Conservation (phyloP, 257 asterid species). For the Fraxinus pennsylvanica region DNA sequence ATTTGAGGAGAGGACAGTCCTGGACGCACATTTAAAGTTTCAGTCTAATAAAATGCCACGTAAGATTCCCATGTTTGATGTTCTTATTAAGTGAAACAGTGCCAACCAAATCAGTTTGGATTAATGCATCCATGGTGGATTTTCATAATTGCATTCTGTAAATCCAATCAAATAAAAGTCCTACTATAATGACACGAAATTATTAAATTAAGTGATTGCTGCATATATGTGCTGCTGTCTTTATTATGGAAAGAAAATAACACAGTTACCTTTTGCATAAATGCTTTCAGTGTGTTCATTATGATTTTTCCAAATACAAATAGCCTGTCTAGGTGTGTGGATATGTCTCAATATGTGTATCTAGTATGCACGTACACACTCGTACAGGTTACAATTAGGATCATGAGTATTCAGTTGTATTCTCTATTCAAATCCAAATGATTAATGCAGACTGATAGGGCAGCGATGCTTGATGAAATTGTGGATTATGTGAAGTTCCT, state of each 20-base stretch:
- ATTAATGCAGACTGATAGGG: slow-evolving; percentile 83
- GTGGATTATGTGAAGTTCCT: slow-evolving; percentile 97
- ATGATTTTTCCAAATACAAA: neutral
- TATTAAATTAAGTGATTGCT: neutral
- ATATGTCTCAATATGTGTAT: neutral
- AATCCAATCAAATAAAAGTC: neutral
- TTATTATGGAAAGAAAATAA: no score
- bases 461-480: slow-evolving; percentile 95
- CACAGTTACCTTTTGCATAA: no score
- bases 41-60: neutral
- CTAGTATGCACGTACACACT: neutral
- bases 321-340: neutral
- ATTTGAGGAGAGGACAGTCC: no score
- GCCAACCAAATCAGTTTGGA: neutral
- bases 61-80: neutral
- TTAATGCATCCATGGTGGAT: neutral
- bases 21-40: no score
- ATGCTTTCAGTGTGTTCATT: neutral
- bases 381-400: neutral
- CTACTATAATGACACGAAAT: neutral
- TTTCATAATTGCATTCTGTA: neutral
- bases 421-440: neutral
- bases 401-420: neutral
- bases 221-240: no score
- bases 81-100: neutral